These are phyloP conservation scores for Podaxis pistillaris DNA, from an alignment of 768 basidiomycete genomes.

Conservation along the genomic window DNA sequence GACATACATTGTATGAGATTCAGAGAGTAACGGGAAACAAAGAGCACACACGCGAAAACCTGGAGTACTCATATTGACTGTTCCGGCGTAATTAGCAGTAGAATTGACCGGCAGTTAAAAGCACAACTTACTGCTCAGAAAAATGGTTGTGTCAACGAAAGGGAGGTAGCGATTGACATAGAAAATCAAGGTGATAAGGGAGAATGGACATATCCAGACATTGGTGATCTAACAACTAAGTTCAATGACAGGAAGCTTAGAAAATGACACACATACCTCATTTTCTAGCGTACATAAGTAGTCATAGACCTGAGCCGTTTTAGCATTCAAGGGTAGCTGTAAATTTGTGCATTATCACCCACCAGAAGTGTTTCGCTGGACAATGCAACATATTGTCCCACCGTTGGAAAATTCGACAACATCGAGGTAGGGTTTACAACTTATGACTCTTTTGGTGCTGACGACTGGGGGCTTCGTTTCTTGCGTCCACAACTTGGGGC, in stretches of 20 bases:
- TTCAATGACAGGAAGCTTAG: background rate
- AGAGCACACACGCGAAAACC: background rate
- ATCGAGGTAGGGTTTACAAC: background rate
- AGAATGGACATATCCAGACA: background rate
- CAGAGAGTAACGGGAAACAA: background rate
- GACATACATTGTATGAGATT: background rate
- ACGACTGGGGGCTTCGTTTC: background rate
- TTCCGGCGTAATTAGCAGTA: background rate
- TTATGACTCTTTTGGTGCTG: too few relatives aligned
- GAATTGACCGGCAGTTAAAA: background rate
- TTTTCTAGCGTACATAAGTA: slow-evolving; percentile 2
- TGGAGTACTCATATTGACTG: background rate
- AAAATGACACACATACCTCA: background rate
- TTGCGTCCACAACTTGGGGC: background rate
- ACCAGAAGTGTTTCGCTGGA: background rate
- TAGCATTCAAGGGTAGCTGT: background rate
- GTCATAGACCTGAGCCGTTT: background rate
- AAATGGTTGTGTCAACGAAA: background rate
- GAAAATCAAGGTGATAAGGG: background rate
- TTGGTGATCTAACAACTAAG: background rate
- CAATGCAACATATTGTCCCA: background rate
- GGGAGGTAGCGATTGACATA: slow-evolving; percentile 7
- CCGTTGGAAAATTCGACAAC: background rate
- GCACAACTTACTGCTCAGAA: background rate
- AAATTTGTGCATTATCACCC: background rate